phyloP scores from a whole-genome alignment of 2,329 filamentous ascomycete genomes.

The Aspergillus sp. region DNA sequence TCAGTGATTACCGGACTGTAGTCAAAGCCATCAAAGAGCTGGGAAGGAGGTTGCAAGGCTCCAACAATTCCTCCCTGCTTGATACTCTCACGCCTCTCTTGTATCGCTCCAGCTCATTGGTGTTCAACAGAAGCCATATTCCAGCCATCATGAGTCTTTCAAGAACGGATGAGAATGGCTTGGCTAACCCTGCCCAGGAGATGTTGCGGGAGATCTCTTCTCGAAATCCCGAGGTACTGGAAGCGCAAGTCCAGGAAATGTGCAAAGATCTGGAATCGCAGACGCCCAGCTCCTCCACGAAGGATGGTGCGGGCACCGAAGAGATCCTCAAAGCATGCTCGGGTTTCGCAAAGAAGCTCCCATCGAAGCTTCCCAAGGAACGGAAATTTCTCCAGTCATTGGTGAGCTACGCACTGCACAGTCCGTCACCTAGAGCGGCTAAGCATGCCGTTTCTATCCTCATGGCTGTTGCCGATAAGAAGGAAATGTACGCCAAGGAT shows the following conservation, averaged over 20 bases:
- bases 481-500: slow-evolving; percentile 83
- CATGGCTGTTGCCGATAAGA: slow-evolving; percentile 73
- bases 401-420: slow-evolving; percentile 79
- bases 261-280: slow-evolving; percentile 83
- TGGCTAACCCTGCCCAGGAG: slow-evolving; percentile 80
- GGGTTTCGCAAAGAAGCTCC: slow-evolving; percentile 83
- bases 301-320: slow-evolving; percentile 74
- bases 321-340: slow-evolving; percentile 93
- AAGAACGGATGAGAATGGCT: slow-evolving; percentile 75
- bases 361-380: slow-evolving; percentile 78
- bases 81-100: slow-evolving; percentile 81
- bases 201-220: slow-evolving; percentile 90
- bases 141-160: slow-evolving; percentile 86
- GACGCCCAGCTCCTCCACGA: slow-evolving; percentile 68
- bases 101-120: slow-evolving; percentile 78
- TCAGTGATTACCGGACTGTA: slow-evolving; percentile 90
- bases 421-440: slow-evolving; percentile 76
- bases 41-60: slow-evolving; percentile 74
- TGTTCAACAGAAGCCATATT: slow-evolving; percentile 94
- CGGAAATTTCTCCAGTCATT: slow-evolving; percentile 79
- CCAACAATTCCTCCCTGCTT: slow-evolving; percentile 63
- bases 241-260: slow-evolving; percentile 86
- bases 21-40: slow-evolving; percentile 89
- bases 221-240: slow-evolving; percentile 85
- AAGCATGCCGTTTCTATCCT: slow-evolving; percentile 95